Evolutionary conservation across 2,329 filamentous ascomycete species (phyloP), one percentile per base, ranked within the genome.

Genomic region (Beauveria australis): DNA sequence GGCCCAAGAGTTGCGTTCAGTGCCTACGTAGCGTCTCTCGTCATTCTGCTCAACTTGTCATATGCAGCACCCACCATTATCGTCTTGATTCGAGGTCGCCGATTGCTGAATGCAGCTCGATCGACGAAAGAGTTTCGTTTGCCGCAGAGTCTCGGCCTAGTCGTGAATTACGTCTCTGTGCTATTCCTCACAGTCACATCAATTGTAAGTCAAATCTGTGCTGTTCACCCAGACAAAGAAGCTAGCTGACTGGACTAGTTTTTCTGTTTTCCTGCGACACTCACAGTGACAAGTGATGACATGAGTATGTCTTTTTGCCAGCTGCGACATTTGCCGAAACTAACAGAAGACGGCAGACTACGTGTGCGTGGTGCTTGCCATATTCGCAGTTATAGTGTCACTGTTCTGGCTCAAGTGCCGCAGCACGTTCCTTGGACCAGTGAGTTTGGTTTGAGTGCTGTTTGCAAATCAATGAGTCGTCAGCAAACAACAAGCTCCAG

Each of bases 1-100:
- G 77, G 76, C 1, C 77, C 76, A 1, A 72, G 72, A 16, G 77
- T 78, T 12, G 77, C 78, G 1, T 80, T 80, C 53, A 76, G 74
- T 56, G 77, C 78, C 7, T 78, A 79, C 61, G 72, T 77, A 0
- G 74, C 77, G 4, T 75, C 72, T 24, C 76, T 73, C 64, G 79
- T 77, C 16, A 73, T 79, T 14, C 74, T 79, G 49, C 71, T 79
- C 1, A 78, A 78, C 61, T 67, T 79, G 1, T 78, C 77, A 1
- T 79, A 78, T 37, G 75, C 72, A 7, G 68, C 77, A 9, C 78
- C 77, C 1, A 70, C 79, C 22, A 67, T 76, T 1, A 70, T 68
- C 7, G 66, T 76, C 3, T 68, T 76, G 6, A 48, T 75, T 5
- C 70, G 75, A 18, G 75, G 75, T 5, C 69, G 75, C 48, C 51